Percentiles rank a stretch among this genome's conserved stretches.
phyloP scores from a whole-genome alignment of 306 rosid genomes.

The Pyrus communis region DNA sequence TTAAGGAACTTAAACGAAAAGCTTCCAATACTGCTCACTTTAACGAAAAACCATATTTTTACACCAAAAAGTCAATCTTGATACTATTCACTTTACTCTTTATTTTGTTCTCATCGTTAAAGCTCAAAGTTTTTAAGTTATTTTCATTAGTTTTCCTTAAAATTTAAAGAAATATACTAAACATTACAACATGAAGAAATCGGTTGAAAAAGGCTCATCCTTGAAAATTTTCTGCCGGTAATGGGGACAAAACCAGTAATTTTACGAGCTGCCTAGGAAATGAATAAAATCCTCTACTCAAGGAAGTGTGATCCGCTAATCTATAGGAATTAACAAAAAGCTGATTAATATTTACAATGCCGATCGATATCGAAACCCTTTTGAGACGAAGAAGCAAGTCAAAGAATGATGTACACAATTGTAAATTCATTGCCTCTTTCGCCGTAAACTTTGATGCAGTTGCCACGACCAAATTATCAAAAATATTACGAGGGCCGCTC shows the following conservation, averaged over 20 bases:
- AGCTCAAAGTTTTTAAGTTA: accelerated
- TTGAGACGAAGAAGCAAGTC: constrained; percentile 40
- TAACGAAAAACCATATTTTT: no score
- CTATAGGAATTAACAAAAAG: constrained; percentile 29
- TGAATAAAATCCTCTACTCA: constrained; percentile 30
- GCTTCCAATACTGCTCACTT: accelerated
- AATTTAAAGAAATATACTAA: not conserved
- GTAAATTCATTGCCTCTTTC: constrained; percentile 58
- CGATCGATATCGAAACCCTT: constrained; percentile 33
- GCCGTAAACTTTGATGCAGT: constrained; percentile 48
- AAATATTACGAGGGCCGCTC: constrained; percentile 43
- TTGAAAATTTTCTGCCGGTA: constrained; percentile 8
- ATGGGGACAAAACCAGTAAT: constrained; percentile 30
- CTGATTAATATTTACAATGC: constrained; percentile 59
- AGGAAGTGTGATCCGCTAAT: constrained; percentile 48
- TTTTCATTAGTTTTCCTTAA: no score
- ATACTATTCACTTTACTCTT: accelerated
- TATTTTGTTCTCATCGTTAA: no score
- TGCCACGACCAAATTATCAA: constrained; percentile 78
- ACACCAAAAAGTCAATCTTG: no score
- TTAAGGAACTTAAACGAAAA: no score
- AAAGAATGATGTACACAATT: constrained; percentile 43
- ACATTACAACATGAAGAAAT: not conserved
- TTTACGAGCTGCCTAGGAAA: constrained; percentile 30
- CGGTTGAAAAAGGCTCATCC: constrained; percentile 25